phyloP scores from a whole-genome alignment of 225 moss, liverwort and hornwort genomes.

The Sphagnum contortum region DNA sequence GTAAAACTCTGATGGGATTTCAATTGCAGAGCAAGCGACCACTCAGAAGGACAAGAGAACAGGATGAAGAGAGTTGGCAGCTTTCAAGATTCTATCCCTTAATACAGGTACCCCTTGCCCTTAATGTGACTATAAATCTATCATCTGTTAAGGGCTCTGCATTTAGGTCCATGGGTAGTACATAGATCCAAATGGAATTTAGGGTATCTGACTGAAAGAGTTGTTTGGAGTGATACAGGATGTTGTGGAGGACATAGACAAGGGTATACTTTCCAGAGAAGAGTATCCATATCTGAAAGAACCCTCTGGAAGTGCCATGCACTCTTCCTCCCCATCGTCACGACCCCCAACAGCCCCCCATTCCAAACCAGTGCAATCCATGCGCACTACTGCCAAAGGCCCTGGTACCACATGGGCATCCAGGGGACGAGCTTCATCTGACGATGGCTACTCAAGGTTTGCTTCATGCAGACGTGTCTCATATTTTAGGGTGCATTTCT shows the following conservation, averaged over 20 bases:
- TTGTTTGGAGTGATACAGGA: constrained; percentile 37
- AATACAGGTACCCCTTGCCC: constrained; percentile 47
- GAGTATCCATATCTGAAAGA: constrained; percentile 88
- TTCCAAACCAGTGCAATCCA: constrained; percentile 45
- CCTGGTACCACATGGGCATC: constrained; percentile 64
- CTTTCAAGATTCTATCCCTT: constrained; percentile 90
- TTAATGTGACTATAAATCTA: not conserved
- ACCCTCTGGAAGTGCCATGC: constrained; percentile 30
- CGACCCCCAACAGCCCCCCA: constrained; percentile 8
- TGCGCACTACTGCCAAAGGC: constrained; percentile 49
- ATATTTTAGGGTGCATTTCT: too few species aligned
- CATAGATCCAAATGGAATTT: too few species aligned
- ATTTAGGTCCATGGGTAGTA: too few species aligned
- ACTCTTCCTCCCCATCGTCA: constrained; percentile 1
- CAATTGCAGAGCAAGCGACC: constrained; percentile 42
- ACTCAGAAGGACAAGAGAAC: constrained; percentile 71
- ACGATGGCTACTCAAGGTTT: constrained; percentile 21
- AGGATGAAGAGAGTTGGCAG: constrained; percentile 80
- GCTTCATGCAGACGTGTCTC: too few species aligned
- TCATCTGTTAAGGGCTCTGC: not conserved
- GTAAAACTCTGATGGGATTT: too few species aligned
- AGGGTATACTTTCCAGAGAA: constrained; percentile 70
- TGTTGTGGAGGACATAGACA: constrained; percentile 64
- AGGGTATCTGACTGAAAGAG: too few species aligned
- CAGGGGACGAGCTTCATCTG: constrained; percentile 21